Evolutionary conservation across 768 basidiomycete genomes (phyloP), one percentile per base, ranked within the genome.

Genomic region (Phaeotremella fagi): DNA sequence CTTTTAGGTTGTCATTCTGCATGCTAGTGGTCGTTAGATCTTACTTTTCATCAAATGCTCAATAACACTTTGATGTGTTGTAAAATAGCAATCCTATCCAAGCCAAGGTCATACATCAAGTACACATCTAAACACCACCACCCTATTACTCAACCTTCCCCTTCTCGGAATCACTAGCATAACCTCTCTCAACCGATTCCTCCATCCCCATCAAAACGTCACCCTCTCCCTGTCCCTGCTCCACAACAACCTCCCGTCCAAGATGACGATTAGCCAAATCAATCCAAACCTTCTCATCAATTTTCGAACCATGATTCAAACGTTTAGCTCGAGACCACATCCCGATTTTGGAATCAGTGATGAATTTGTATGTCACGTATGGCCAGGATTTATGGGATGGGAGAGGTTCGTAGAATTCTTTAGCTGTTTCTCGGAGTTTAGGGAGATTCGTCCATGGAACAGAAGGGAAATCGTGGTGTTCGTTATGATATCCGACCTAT

Each of bases 391-490:
- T 83, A 67, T 99, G 95, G 0, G 84, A 80, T 0, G 92, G 90
- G 23, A 97, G 79, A 3, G 78, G 81, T 60, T 90, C 87, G 76
- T 99, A 99, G 71, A 86, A 91, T 73, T 98, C 94, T 2, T 85
- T 86, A 5, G 91, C 94, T 25, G 95, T 80, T 1, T 80, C 80
- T 26, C 85, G 83, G 20, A 99, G 82, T 4, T 82, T 81, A 1
- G 91, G 88, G 0, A 98, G 80, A 22, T 87, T 83, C 16, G 92
- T 97, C 95, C 95, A 99, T 1, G 95, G 82, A 0, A 99, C 76
- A 12, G 90, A 90, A 6, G 95, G 92, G 76, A 99, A 98, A 76
- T 99, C 95, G 76, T 99, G 95, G 75, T 99, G 95, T 68, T 98
- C 95, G 75, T 99, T 97, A 74, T 99, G 95, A 71, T 97, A 98